phyloP scores from a whole-genome alignment of 2,329 filamentous ascomycete species.

The Monilinia aucupariae region DNA sequence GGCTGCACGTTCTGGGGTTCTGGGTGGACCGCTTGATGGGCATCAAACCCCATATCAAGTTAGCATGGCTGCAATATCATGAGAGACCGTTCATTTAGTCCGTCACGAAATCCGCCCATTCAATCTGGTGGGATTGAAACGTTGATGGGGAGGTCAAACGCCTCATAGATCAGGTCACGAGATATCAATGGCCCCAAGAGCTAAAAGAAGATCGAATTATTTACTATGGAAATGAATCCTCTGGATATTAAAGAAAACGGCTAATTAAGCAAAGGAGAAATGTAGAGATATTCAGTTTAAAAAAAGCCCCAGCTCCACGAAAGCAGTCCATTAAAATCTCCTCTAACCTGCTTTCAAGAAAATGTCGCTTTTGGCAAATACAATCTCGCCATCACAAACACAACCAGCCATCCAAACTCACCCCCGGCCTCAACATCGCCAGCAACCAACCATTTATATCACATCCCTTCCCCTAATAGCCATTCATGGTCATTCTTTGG shows the following conservation, averaged over 20 bases:
- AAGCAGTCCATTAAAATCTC: constrained; percentile 30
- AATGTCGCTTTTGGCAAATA: constrained; percentile 35
- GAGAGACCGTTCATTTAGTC: background rate
- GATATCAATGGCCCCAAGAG: background rate
- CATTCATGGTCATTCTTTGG: constrained; percentile 97
- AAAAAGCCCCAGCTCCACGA: constrained; percentile 28
- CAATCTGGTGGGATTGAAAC: background rate
- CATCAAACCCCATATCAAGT: background rate
- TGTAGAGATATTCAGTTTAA: constrained; percentile 31
- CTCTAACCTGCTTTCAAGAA: constrained; percentile 32
- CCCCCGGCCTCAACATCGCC: constrained; percentile 14
- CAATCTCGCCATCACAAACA: constrained; percentile 31
- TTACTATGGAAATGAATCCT: constrained; percentile 33
- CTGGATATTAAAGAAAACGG: constrained; percentile 33
- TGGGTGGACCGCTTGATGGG: background rate
- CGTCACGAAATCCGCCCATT: background rate
- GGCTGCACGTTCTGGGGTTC: background rate
- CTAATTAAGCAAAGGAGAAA: constrained; percentile 37
- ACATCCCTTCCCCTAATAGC: constrained; percentile 60
- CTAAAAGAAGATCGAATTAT: constrained; percentile 14
- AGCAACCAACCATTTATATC: constrained; percentile 10
- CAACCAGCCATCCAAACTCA: constrained; percentile 18
- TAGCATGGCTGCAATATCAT: background rate
- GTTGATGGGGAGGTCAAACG: background rate
- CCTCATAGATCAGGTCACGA: background rate